Percentiles rank a stretch among this genome's conserved stretches.
Evolutionary conservation across 257 asterid species (phyloP).

Genomic region (Solanum clarkiae): DNA sequence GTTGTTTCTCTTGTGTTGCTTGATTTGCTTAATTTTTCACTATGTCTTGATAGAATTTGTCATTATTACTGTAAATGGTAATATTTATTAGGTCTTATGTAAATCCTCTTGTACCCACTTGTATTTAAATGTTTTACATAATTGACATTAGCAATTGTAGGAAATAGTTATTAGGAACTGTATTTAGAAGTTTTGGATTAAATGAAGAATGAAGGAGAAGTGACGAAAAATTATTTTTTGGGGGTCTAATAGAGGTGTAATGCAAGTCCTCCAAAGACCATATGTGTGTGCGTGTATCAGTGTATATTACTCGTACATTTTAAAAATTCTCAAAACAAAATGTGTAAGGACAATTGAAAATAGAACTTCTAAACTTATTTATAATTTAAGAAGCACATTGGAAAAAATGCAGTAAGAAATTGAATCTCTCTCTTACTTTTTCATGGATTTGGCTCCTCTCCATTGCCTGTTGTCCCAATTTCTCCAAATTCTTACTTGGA

Average conservation of each 20-base stretch:
- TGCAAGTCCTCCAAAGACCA: too few relatives aligned
- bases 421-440: too few relatives aligned
- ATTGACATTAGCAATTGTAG: background rate
- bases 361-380: too few relatives aligned
- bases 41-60: background rate
- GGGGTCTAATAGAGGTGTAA: background rate
- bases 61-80: background rate
- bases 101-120: background rate
- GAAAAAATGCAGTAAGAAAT: too few relatives aligned
- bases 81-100: background rate
- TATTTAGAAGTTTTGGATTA: background rate
- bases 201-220: background rate
- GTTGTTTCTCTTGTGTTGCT: background rate
- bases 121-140: background rate
- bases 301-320: too few relatives aligned
- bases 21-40: background rate
- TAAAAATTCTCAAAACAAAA: too few relatives aligned
- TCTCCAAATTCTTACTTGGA: too few relatives aligned
- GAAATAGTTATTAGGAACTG: background rate
- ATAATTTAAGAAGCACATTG: too few relatives aligned
- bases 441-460: background rate
- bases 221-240: background rate
- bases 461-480: background rate
- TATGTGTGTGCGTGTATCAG: too few relatives aligned
- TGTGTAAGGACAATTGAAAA: too few relatives aligned